Conservation (phyloP, 768 basidiomycete genomes). For the Tubosaeta sp. region DNA sequence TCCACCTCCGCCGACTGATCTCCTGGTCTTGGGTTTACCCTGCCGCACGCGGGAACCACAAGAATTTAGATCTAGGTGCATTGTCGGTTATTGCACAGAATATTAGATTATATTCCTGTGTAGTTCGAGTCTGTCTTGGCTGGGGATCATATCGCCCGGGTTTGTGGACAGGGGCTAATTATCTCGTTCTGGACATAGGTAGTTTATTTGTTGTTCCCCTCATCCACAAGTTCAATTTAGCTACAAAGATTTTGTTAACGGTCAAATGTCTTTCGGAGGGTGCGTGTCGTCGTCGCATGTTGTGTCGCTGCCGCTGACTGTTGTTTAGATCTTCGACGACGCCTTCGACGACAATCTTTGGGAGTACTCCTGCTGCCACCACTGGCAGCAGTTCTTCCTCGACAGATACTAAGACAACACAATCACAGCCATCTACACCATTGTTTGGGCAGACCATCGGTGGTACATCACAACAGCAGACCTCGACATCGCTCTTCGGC, state of each 20-base stretch:
- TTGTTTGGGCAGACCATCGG: conserved; percentile 6
- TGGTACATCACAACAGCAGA: conserved; percentile 17
- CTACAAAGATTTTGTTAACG: background rate
- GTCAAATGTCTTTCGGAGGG: conserved; percentile 21
- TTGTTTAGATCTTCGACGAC: conserved; percentile 37
- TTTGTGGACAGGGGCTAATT: conserved; percentile 15
- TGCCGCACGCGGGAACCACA: no score
- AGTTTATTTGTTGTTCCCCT: background rate
- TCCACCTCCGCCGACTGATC: no score
- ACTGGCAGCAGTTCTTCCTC: conserved; percentile 8
- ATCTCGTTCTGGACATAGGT: background rate
- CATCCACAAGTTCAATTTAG: background rate
- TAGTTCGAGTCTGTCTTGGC: no score
- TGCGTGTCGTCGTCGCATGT: conserved; percentile 4
- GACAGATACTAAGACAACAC: conserved; percentile 18
- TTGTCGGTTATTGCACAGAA: no score
- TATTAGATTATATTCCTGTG: no score
- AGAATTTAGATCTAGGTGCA: no score
- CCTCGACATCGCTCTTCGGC: conserved; percentile 26
- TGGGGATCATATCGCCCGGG: no score
- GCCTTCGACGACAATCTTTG: conserved; percentile 43
- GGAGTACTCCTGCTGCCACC: conserved; percentile 24
- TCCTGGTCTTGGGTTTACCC: no score
- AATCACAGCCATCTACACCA: conserved; percentile 20
- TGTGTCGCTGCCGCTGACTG: conserved; percentile 4